Evolutionary conservation across 2,329 filamentous ascomycete species (phyloP), one percentile per base, ranked within the genome.

Genomic region (Fusarium vanettenii): DNA sequence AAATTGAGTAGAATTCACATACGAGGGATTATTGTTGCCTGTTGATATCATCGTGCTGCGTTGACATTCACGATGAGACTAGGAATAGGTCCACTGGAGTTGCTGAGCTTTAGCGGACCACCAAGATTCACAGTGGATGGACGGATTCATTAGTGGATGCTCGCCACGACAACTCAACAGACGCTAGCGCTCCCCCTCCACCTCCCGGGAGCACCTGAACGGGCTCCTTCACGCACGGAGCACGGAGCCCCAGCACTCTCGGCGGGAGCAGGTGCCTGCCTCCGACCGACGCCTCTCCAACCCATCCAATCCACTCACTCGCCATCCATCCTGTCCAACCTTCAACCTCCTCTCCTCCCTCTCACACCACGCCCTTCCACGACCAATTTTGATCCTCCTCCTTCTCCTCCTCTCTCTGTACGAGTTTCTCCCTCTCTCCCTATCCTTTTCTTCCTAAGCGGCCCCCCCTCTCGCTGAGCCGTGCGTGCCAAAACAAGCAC

Each of bases 401-500:
- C 43, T 48, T 29, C 41, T 33, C 29, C 59, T 4, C 29, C 45
- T 31, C 7, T 16, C 11, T 37, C 31, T 31, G 18, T 33, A 43
- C 48, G 41, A 11, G 27, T 22, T 43, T 48, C 20, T 14, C 18
- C n/a, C 29, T 48, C 41, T 14, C 43, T 18, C 18, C 37, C 27
- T 25, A 35, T 37, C 20, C 22, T 37, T 29, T 39, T 8, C 52
- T 25, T 55, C 20, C 57, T 31, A 13, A 29, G n/a, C 27, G 27
- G n/a, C 5, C 59, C 59, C 29, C 50, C 29, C 31, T 48, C 13
- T 76, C 70, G 60, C 67, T 69, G 41, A 62, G 74, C 67, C 57
- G 67, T 67, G 61, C 62, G 52, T 72, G 61, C 65, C 43, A 43
- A 59, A 60, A 64, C 50, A 63, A 75, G 67, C 72, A 73, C 60